phyloP scores from a whole-genome alignment of 1,139 yeast species.

The Debaryomyces subglobosus region DNA sequence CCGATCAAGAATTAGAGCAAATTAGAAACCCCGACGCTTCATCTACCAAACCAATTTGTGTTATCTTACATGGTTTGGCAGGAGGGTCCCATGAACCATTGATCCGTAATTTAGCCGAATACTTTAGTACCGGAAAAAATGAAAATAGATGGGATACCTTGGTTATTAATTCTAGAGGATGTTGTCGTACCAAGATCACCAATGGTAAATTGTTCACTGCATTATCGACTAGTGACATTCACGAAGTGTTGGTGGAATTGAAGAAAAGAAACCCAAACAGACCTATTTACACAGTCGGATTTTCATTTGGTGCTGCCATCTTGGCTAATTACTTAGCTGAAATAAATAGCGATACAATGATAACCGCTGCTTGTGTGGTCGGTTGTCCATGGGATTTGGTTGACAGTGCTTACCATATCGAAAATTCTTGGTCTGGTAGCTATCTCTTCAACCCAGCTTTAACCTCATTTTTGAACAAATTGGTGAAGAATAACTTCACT shows the following conservation, averaged over 20 bases:
- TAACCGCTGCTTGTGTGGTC: constrained; percentile 68
- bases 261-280: constrained; percentile 65
- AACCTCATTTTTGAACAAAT: constrained; percentile 62
- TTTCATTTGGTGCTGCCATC: constrained; percentile 86
- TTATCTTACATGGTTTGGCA: constrained; percentile 81
- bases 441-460: constrained; percentile 67
- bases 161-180: constrained; percentile 83
- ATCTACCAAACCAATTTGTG: constrained; percentile 58
- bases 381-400: constrained; percentile 88
- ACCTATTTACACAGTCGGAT: constrained; percentile 76
- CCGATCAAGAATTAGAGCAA: constrained; percentile 39
- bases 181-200: constrained; percentile 79
- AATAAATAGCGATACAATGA: constrained; percentile 37
- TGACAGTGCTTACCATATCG: constrained; percentile 55
- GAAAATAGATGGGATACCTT: constrained; percentile 55
- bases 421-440: constrained; percentile 59
- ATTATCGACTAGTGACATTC: constrained; percentile 71
- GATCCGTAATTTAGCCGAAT: constrained; percentile 63
- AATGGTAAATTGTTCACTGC: constrained; percentile 79
- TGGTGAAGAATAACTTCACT: constrained; percentile 63
- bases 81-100: constrained; percentile 94
- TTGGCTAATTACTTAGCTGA: constrained; percentile 80
- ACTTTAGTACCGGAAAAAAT: constrained; percentile 28
- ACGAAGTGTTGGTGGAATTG: constrained; percentile 59
- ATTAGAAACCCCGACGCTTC: constrained; percentile 28